phyloP scores from a whole-genome alignment of 352 stramenopile species.

The Saprolegnia parasitica region DNA sequence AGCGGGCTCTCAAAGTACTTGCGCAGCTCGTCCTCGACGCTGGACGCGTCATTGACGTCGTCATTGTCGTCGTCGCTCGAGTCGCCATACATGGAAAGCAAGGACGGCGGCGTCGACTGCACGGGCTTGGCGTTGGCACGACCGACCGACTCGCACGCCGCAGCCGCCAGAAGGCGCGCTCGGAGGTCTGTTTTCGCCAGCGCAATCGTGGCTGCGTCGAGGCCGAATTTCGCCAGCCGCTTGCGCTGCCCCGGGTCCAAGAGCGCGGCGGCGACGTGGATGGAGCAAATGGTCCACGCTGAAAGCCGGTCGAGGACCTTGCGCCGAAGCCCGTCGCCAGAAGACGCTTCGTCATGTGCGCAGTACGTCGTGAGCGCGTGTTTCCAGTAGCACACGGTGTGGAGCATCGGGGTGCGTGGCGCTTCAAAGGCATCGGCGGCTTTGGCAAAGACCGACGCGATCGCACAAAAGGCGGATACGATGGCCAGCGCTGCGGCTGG shows the following conservation, averaged over 20 bases:
- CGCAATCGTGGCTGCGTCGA: neutral
- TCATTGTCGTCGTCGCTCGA: slow-evolving; percentile 23
- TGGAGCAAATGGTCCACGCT: neutral
- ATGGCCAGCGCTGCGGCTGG: too few relatives aligned
- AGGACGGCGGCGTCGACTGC: neutral
- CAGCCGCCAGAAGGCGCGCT: neutral
- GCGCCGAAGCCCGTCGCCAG: neutral
- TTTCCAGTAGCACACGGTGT: slow-evolving; percentile 29
- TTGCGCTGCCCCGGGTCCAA: slow-evolving; percentile 18
- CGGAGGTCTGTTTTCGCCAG: slow-evolving; percentile 7
- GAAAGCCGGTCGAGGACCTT: neutral
- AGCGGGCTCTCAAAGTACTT: slow-evolving; percentile 24
- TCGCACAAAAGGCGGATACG: neutral
- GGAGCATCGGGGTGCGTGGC: neutral
- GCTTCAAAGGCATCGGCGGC: slow-evolving; percentile 7
- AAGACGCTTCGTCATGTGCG: neutral
- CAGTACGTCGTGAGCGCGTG: slow-evolving; percentile 22
- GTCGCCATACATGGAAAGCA: slow-evolving; percentile 28
- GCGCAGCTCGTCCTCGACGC: slow-evolving; percentile 7
- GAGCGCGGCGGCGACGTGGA: slow-evolving; percentile 14
- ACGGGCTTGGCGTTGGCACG: neutral
- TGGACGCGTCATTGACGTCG: neutral
- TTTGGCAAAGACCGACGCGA: neutral
- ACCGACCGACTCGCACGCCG: neutral
- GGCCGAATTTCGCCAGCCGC: slow-evolving; percentile 19